Evolutionary conservation across 768 basidiomycete genomes (phyloP).

Genomic region (Phylloporus arenicola): DNA sequence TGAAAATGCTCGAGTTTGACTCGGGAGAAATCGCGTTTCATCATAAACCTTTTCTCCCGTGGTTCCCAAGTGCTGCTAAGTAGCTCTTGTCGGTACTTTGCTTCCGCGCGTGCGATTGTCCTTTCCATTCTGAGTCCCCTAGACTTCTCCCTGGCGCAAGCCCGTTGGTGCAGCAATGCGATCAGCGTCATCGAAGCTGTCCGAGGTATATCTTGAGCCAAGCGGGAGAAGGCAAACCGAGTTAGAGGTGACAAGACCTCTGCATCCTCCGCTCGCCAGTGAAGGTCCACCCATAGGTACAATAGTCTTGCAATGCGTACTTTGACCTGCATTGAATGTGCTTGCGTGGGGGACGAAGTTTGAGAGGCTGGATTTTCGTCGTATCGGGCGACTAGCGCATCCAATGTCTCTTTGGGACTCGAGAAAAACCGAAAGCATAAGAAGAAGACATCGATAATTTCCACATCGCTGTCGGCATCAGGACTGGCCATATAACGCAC

Average conservation of each 20-base stretch:
- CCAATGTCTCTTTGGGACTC: conserved; percentile 42
- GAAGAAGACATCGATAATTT: conserved; percentile 54
- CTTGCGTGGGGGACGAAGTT: conserved; percentile 31
- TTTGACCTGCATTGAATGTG: conserved; percentile 46
- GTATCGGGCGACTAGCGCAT: conserved; percentile 46
- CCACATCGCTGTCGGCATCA: conserved; percentile 34
- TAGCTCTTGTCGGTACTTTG: conserved; percentile 13
- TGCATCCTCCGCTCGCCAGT: conserved; percentile 56
- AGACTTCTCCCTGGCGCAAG: conserved; percentile 17
- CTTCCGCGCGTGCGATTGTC: conserved; percentile 20
- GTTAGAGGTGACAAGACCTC: conserved; percentile 28
- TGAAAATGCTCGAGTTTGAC: conserved; percentile 34
- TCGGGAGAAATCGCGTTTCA: conserved; percentile 21
- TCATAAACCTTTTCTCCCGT: conserved; percentile 26
- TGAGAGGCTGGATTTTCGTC: conserved; percentile 26
- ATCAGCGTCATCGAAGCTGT: conserved; percentile 26
- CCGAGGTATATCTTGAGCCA: conserved; percentile 28
- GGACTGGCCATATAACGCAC: conserved; percentile 44
- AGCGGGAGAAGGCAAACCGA: conserved; percentile 28
- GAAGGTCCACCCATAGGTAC: conserved; percentile 64
- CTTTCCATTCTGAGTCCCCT: conserved; percentile 25
- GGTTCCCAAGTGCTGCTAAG: conserved; percentile 25
- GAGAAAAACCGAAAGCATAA: conserved; percentile 69
- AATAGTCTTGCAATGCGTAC: conserved; percentile 56
- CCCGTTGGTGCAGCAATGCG: conserved; percentile 27